Percentiles rank a stretch among this genome's conserved stretches.
These are phyloP conservation scores for Pholiota molesta DNA, from an alignment of 768 basidiomycete genomes.

Conservation along the genomic window DNA sequence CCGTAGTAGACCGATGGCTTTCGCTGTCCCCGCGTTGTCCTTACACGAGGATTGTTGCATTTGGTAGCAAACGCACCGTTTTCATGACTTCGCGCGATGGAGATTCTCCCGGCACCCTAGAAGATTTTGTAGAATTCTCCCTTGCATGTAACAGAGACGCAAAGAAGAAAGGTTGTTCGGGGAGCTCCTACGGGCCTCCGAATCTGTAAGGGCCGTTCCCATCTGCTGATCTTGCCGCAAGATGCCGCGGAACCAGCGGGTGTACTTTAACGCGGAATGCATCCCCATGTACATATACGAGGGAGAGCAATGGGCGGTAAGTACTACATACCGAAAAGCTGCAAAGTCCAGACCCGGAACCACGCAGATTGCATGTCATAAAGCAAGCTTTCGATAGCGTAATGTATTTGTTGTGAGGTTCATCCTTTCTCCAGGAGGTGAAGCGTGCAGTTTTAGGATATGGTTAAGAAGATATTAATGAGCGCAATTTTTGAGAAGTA, in stretches of 20 bases:
- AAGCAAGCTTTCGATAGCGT: too few relatives aligned
- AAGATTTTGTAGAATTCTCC: background rate
- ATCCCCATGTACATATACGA: too few relatives aligned
- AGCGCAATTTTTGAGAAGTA: background rate
- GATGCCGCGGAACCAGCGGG: background rate
- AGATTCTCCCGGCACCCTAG: background rate
- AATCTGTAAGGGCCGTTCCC: background rate
- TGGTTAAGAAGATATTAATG: background rate
- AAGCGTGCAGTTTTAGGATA: too few relatives aligned
- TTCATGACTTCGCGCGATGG: background rate
- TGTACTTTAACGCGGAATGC: background rate
- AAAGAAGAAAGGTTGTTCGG: background rate
- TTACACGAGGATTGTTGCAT: background rate
- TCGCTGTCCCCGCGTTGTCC: too few relatives aligned
- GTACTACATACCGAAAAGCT: too few relatives aligned
- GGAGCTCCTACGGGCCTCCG: background rate
- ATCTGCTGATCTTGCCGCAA: background rate
- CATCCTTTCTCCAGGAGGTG: too few relatives aligned
- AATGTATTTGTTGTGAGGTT: too few relatives aligned
- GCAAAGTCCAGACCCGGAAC: too few relatives aligned
- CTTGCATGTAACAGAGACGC: background rate
- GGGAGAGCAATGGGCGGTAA: too few relatives aligned
- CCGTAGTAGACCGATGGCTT: background rate
- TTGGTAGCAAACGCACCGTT: background rate
- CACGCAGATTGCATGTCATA: too few relatives aligned